These are phyloP conservation scores for Golubevia pallescens DNA, from an alignment of 1,284 basidiomycete species.

Conservation along the genomic window DNA sequence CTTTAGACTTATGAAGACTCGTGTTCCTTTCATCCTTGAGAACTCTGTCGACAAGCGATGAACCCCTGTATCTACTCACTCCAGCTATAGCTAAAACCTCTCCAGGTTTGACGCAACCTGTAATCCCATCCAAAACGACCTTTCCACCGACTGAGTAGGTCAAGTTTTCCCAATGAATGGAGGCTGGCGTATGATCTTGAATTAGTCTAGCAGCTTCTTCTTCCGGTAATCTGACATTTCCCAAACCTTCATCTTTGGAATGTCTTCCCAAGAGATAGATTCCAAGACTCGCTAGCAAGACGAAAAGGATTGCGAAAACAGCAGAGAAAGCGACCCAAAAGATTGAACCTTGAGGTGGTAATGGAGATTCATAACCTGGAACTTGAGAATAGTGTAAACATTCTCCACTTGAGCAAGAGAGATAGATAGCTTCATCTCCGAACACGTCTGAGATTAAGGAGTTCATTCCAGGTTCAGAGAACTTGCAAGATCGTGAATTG, in stretches of 20 bases:
- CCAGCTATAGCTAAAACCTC: conserved; percentile 87
- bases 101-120: conserved; percentile 82
- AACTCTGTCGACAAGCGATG: too few species aligned
- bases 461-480: conserved; percentile 97
- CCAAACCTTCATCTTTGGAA: conserved; percentile 32
- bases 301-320: conserved; percentile 73
- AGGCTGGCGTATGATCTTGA: conserved; percentile 90
- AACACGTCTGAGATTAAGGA: conserved; percentile 90
- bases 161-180: conserved; percentile 83
- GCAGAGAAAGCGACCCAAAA: conserved; percentile 82
- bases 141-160: conserved; percentile 72
- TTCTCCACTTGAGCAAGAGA: conserved; percentile 86
- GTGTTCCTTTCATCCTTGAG: too few species aligned
- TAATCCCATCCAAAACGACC: conserved; percentile 78
- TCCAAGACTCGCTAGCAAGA: conserved; percentile 68
- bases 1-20: too few species aligned
- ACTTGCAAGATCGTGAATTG: conserved; percentile 74
- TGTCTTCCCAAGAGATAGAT: conserved; percentile 44
- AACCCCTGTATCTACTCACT: too few species aligned
- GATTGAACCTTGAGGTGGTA: conserved; percentile 18
- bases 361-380: conserved; percentile 70
- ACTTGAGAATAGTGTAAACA: conserved; percentile 92
- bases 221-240: conserved; percentile 4
- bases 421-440: conserved; percentile 85
- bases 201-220: conserved; percentile 84